Evolutionary conservation across 2,329 filamentous ascomycete species (phyloP), one percentile per base, ranked within the genome.

Genomic region (Calonectria pseudoreteaudii): DNA sequence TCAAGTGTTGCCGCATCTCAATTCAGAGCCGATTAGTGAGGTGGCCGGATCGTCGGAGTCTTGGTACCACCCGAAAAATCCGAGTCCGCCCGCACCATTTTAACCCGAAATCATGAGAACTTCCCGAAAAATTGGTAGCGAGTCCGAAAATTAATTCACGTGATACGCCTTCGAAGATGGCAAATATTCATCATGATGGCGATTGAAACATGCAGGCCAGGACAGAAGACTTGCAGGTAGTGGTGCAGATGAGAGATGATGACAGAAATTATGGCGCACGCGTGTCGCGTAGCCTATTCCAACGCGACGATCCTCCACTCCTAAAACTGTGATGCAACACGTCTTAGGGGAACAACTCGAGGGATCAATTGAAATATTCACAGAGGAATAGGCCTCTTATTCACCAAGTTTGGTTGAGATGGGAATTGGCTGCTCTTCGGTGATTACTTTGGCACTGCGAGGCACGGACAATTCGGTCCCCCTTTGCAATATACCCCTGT

Each of bases 191-290:
- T 47, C 20, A 5, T 13, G 18, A 47, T 23, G 9, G 9, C 9
- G 5, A 47, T 23, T 13, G 4, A 47, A 47, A 10, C 10, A 5
- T 23, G 44, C 7, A 44, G 18, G 18, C 1, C 38, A 44, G 11
- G 2, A 18, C n/a, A n/a, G n/a, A 14, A 16, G 38, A 36, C 34
- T 14, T 16, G 36, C 41, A 47, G 23, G 44, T 47, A 8, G 4
- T 13, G 44, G n/a, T 6, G n/a, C n/a, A 23, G 5, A 1, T 3
- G 1, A 47, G 9, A 4, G 1, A 23, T n/a, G n/a, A 13, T 3
- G 0, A 13, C n/a, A 13, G 3, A 47, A 23, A n/a, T 8, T 7
- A 34, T 11, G 30, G 10, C n/a, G 52, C 30, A 34, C 8, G 2
- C 9, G 8, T 13, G 13, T 34, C 23, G 18, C 26, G 28, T 14